Conservation (phyloP, 2,329 filamentous ascomycete genomes). For the Exophiala alcalophila region DNA sequence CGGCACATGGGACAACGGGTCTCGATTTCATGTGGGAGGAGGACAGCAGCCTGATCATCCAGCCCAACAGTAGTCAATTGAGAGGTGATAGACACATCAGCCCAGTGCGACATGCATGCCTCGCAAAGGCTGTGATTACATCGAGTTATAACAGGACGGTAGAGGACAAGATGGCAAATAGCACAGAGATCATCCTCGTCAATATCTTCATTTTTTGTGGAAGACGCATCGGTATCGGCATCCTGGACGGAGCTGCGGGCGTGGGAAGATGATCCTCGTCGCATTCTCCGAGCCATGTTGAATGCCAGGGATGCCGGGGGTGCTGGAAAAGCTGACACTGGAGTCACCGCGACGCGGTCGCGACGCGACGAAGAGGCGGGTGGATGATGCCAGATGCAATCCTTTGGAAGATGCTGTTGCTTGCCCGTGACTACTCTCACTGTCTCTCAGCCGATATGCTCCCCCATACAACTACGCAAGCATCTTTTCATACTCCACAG, state of each 20-base stretch:
- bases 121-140: slow-evolving; percentile 28
- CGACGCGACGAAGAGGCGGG: too few relatives aligned
- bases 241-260: not conserved
- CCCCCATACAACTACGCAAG: too few relatives aligned
- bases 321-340: too few relatives aligned
- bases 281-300: too few relatives aligned
- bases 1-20: slow-evolving; percentile 29
- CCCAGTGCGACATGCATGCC: slow-evolving; percentile 28
- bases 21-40: slow-evolving; percentile 26
- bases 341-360: too few relatives aligned
- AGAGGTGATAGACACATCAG: slow-evolving; percentile 27
- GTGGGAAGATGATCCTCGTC: slow-evolving; percentile 1
- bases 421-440: too few relatives aligned
- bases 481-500: too few relatives aligned
- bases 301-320: too few relatives aligned
- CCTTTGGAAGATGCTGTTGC: too few relatives aligned
- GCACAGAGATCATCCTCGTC: slow-evolving; percentile 28
- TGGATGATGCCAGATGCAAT: too few relatives aligned
- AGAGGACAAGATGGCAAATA: slow-evolving; percentile 27
- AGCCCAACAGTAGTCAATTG: slow-evolving; percentile 25
- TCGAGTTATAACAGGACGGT: slow-evolving; percentile 24
- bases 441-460: too few relatives aligned
- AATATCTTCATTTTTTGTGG: slow-evolving; percentile 11
- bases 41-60: slow-evolving; percentile 20
- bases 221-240: not conserved